Evolutionary conservation across 441 rosid species (phyloP).

Genomic region (Populus trichocarpa): DNA sequence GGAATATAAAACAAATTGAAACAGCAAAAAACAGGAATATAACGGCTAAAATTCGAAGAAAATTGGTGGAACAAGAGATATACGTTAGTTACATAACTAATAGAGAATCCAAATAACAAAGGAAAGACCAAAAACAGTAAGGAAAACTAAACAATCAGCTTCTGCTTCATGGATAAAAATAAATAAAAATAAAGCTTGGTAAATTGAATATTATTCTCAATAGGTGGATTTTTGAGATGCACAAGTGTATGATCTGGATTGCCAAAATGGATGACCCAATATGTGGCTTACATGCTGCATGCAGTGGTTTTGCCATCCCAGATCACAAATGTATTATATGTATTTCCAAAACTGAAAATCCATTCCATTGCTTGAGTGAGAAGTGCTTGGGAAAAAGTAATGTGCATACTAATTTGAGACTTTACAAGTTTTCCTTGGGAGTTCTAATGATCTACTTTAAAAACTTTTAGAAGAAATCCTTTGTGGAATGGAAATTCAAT

Average conservation of each 20-base stretch:
- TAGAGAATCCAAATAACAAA: neutral
- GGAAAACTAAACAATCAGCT: neutral
- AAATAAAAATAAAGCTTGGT: neutral
- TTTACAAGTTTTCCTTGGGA: neutral
- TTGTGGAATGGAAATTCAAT: neutral
- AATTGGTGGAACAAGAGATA: neutral
- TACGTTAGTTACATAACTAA: neutral
- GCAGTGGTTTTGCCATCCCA: neutral
- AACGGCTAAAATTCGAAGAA: neutral
- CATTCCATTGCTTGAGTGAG: neutral
- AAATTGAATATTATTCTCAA: neutral
- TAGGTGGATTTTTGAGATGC: neutral
- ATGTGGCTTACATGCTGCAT: neutral
- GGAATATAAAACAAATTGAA: too few relatives aligned
- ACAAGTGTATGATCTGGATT: neutral
- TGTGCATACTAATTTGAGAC: too few relatives aligned
- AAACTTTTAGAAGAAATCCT: neutral
- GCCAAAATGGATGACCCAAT: neutral
- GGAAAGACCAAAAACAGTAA: neutral
- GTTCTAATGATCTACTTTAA: neutral
- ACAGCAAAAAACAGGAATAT: too few relatives aligned
- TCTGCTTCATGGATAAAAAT: neutral
- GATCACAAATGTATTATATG: neutral
- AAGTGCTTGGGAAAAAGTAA: neutral
- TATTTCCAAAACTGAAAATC: neutral